phyloP scores from a whole-genome alignment of 192 early-diverging fungal genomes.

The Cetraspora pellucida region DNA sequence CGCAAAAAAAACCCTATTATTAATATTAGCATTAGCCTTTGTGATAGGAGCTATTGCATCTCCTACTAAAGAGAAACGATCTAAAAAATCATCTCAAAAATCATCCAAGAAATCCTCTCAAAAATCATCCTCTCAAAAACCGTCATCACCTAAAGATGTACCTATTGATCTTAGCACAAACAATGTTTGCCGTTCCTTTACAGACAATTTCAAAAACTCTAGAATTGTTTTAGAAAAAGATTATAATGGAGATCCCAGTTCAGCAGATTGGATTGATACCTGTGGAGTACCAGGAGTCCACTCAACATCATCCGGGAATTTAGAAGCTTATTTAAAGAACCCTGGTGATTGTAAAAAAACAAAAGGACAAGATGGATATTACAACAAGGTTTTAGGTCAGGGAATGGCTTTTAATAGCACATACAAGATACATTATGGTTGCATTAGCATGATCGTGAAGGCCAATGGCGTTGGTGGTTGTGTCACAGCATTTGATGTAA shows the following conservation, averaged over 20 bases:
- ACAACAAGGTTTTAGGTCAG: conserved; percentile 32
- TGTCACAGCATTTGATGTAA: conserved; percentile 43
- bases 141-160: too few relatives aligned
- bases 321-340: conserved; percentile 33
- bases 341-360: conserved; percentile 27
- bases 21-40: too few relatives aligned
- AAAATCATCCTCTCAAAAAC: too few relatives aligned
- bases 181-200: neutral
- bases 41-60: too few relatives aligned
- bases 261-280: conserved; percentile 43
- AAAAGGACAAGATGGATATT: neutral
- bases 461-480: conserved; percentile 38
- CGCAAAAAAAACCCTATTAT: too few relatives aligned
- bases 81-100: too few relatives aligned
- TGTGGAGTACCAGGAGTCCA: conserved; percentile 19
- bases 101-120: too few relatives aligned
- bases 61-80: too few relatives aligned
- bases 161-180: neutral
- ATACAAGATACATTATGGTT: conserved; percentile 46
- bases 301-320: conserved; percentile 23
- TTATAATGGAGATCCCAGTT: conserved; percentile 36
- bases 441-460: conserved; percentile 42
- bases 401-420: conserved; percentile 38
- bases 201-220: neutral
- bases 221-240: conserved; percentile 32